Percentiles rank a stretch among this genome's conserved stretches.
Evolutionary conservation across 306 rosid genomes (phyloP).

Genomic region (Leucaena leucocephala): DNA sequence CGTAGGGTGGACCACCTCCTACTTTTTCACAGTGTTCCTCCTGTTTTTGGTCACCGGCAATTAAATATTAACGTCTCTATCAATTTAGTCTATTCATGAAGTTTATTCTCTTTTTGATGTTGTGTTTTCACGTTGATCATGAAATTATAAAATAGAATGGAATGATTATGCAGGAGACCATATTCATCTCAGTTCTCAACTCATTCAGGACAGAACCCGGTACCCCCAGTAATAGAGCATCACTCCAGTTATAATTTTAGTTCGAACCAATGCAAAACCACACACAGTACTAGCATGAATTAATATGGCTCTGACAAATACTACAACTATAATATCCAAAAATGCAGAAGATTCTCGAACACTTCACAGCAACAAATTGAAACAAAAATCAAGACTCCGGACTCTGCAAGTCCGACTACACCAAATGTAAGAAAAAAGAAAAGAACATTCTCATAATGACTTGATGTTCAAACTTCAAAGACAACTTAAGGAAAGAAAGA

Average conservation of each 20-base stretch:
- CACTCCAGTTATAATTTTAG: not conserved
- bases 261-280: constrained; percentile 2
- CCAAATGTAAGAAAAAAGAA: not conserved
- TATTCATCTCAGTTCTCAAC: constrained; percentile 11
- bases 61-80: constrained; percentile 11
- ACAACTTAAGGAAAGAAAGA: not conserved
- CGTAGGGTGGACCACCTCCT: constrained; percentile 71
- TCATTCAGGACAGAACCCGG: not conserved
- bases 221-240: not conserved
- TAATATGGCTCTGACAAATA: not conserved
- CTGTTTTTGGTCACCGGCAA: constrained; percentile 27
- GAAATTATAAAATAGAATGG: not conserved
- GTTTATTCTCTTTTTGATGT: not conserved
- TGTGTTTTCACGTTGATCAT: not conserved
- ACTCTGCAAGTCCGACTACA: not conserved
- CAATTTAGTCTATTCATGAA: not conserved
- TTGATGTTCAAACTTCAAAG: not conserved
- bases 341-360: constrained; percentile 4
- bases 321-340: not conserved
- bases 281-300: not conserved
- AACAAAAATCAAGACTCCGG: not conserved
- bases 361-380: not conserved
- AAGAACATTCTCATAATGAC: not conserved
- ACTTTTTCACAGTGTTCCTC: constrained; percentile 22
- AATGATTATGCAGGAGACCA: constrained; percentile 6